These are phyloP conservation scores for Hydnomerulius pinastri DNA, from an alignment of 768 basidiomycete species.

Conservation along the genomic window DNA sequence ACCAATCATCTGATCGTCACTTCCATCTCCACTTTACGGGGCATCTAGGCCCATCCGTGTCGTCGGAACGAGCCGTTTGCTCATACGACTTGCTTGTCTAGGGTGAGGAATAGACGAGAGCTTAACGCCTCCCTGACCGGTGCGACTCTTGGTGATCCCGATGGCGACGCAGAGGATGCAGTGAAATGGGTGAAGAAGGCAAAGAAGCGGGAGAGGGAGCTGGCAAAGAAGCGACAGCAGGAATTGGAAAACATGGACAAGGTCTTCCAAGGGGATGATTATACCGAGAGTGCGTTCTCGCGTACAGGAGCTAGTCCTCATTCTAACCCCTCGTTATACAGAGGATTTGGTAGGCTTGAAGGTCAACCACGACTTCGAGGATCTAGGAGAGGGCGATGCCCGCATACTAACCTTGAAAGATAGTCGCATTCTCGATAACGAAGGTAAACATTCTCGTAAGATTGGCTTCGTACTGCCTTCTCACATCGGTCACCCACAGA, in stretches of 20 bases:
- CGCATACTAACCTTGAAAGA: constrained; percentile 97
- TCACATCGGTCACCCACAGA: constrained; percentile 49
- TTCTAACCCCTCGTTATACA: constrained; percentile 29
- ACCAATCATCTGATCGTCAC: constrained; percentile 35
- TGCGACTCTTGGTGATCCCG: constrained; percentile 86
- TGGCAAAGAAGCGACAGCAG: constrained; percentile 78
- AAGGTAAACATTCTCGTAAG: constrained; percentile 54
- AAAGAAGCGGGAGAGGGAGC: constrained; percentile 89
- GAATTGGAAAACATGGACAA: constrained; percentile 88
- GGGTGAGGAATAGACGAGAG: constrained; percentile 92
- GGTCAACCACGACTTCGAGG: constrained; percentile 94
- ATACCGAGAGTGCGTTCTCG: constrained; percentile 76
- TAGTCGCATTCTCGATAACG: constrained; percentile 90
- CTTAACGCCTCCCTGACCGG: constrained; percentile 92
- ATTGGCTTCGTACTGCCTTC: not conserved
- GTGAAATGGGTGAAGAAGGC: constrained; percentile 89
- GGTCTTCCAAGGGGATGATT: constrained; percentile 67
- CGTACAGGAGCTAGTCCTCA: not conserved
- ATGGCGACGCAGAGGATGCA: constrained; percentile 75
- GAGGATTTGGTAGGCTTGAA: constrained; percentile 92
- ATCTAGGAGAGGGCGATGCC: constrained; percentile 90
- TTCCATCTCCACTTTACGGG: constrained; percentile 46
- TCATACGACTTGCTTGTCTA: constrained; percentile 51
- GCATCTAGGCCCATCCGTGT: constrained; percentile 5
- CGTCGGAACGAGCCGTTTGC: constrained; percentile 23